Conservation (phyloP, 73 alveolate genomes). For the Chromera velia region DNA sequence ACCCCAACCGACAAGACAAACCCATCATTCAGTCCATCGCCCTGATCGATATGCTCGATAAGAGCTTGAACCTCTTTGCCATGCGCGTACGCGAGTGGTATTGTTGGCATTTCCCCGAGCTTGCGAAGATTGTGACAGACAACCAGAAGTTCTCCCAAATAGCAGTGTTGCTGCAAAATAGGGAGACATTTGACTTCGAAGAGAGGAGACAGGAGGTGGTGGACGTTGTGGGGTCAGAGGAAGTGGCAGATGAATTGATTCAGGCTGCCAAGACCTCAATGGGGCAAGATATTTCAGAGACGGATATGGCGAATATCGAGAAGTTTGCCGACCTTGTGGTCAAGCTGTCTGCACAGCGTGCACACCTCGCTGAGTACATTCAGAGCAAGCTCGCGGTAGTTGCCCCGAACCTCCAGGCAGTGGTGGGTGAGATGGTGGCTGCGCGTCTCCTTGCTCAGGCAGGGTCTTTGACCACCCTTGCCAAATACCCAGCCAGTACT, state of each 20-base stretch:
- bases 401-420: constrained; percentile 84
- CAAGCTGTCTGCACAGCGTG: constrained; percentile 20
- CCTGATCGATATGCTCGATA: constrained; percentile 92
- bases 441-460: constrained; percentile 98
- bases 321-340: constrained; percentile 35
- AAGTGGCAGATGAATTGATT: constrained; percentile 31
- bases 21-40: constrained; percentile 97
- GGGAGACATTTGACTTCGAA: constrained; percentile 28
- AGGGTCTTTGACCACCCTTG: constrained; percentile 92
- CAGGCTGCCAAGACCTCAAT: constrained; percentile 36
- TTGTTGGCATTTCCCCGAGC: constrained; percentile 99
- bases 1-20: constrained; percentile 91
- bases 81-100: constrained; percentile 99
- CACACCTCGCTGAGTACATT: constrained; percentile 44
- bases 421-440: constrained; percentile 64
- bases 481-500: constrained; percentile 98
- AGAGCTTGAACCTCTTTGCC: constrained; percentile 96
- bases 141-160: constrained; percentile 90
- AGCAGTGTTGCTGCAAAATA: constrained; percentile 52
- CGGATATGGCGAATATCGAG: constrained; percentile 45
- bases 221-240: constrained; percentile 3
- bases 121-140: constrained; percentile 93
- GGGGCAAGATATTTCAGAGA: constrained; percentile 39
- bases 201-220: neutral
- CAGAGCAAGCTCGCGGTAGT: constrained; percentile 95